Percentiles rank a stretch among this genome's conserved stretches.
These are phyloP conservation scores for Naumovozyma dairenensis DNA, from an alignment of 805 yeast genomes.

Conservation along the genomic window DNA sequence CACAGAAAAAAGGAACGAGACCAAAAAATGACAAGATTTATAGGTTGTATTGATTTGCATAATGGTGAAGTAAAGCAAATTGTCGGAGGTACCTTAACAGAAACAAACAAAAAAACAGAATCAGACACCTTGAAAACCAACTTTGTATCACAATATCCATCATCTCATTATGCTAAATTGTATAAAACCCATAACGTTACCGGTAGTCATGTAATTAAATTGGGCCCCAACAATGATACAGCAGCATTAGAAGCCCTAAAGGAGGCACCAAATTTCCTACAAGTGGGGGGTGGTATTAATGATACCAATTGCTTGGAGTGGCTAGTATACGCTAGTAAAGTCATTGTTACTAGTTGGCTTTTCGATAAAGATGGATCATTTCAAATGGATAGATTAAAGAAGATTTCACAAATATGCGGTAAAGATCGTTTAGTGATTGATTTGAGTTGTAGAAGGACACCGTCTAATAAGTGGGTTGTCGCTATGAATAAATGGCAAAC, in stretches of 20 bases:
- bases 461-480: slow-evolving; percentile 60
- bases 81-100: slow-evolving; percentile 82
- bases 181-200: slow-evolving; percentile 47
- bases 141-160: slow-evolving; percentile 65
- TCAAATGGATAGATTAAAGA: slow-evolving; percentile 40
- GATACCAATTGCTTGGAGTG: slow-evolving; percentile 63
- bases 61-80: slow-evolving; percentile 93
- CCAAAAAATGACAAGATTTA: slow-evolving; percentile 68
- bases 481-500: slow-evolving; percentile 98
- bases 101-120: slow-evolving; percentile 35
- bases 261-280: slow-evolving; percentile 66
- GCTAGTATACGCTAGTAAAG: slow-evolving; percentile 75
- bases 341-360: slow-evolving; percentile 86
- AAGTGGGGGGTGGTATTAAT: slow-evolving; percentile 90
- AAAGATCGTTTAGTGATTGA: slow-evolving; percentile 69
- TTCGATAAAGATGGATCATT: slow-evolving; percentile 45
- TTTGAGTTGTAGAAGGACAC: slow-evolving; percentile 61
- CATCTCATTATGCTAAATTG: slow-evolving; percentile 64
- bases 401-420: slow-evolving; percentile 50
- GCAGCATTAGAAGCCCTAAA: slow-evolving; percentile 72
- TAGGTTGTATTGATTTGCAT: slow-evolving; percentile 94
- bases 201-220: slow-evolving; percentile 89
- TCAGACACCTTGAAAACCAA: slow-evolving; percentile 60
- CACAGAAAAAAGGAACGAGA: too few species aligned
- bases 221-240: slow-evolving; percentile 72